Evolutionary conservation across 2,329 filamentous ascomycete genomes (phyloP).

Genomic region (Magnaporthales sp.): DNA sequence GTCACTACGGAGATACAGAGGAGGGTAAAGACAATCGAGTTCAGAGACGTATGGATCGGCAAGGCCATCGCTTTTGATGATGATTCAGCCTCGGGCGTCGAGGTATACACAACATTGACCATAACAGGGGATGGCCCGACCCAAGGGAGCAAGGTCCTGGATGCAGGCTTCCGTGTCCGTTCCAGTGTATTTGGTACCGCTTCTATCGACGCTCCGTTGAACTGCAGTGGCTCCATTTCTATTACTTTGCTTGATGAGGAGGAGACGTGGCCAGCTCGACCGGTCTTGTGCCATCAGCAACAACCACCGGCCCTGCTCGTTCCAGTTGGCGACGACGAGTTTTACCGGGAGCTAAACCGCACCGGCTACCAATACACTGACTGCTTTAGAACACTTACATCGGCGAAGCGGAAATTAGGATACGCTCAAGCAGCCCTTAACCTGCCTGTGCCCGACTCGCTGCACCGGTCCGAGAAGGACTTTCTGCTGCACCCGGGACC

Average conservation of each 20-base stretch:
- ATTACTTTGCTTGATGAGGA: background rate
- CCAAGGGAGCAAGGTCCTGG: background rate
- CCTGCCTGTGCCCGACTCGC: background rate
- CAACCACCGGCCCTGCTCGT: background rate
- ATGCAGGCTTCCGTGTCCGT: background rate
- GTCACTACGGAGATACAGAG: background rate
- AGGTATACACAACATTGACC: background rate
- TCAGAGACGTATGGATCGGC: background rate
- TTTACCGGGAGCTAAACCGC: background rate
- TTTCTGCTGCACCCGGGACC: slow-evolving; percentile 23
- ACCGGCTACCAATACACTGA: slow-evolving; percentile 1
- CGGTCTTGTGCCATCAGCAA: background rate
- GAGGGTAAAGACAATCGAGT: background rate
- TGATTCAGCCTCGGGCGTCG: background rate
- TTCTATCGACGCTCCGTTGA: background rate
- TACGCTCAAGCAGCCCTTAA: background rate
- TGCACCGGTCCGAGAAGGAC: slow-evolving; percentile 2
- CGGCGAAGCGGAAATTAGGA: background rate
- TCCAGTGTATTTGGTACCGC: background rate
- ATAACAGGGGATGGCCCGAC: background rate
- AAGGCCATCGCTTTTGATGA: background rate
- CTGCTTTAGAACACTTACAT: background rate
- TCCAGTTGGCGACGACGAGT: background rate
- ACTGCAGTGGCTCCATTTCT: background rate
- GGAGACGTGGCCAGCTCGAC: background rate